phyloP scores from a whole-genome alignment of 108 stramenopile genomes.

The Cyclotella cryptica region DNA sequence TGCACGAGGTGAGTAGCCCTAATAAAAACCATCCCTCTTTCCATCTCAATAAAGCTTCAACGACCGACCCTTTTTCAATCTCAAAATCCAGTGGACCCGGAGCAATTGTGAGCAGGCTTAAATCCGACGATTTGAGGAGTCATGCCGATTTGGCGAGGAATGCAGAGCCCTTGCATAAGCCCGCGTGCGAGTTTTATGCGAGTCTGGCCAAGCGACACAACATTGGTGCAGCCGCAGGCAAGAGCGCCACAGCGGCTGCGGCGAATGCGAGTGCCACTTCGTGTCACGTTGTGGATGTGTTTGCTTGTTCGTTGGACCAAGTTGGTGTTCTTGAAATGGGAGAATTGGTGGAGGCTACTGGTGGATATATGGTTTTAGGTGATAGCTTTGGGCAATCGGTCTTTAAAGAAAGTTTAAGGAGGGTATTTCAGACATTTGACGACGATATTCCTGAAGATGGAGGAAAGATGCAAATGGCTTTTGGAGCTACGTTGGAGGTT shows the following conservation, averaged over 20 bases:
- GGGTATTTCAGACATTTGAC: slow-evolving; percentile 90
- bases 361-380: slow-evolving; percentile 96
- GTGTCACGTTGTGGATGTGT: slow-evolving; percentile 96
- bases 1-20: slow-evolving; percentile 68
- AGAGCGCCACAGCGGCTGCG: slow-evolving; percentile 51
- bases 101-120: slow-evolving; percentile 84
- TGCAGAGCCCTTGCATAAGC: slow-evolving; percentile 89
- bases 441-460: slow-evolving; percentile 89
- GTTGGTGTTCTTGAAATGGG: slow-evolving; percentile 98
- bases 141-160: slow-evolving; percentile 94
- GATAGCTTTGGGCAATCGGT: slow-evolving; percentile 98
- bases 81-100: slow-evolving; percentile 78
- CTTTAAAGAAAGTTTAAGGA: slow-evolving; percentile 97
- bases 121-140: slow-evolving; percentile 92
- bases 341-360: slow-evolving; percentile 92
- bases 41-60: too few species aligned
- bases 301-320: slow-evolving; percentile 98
- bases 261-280: slow-evolving; percentile 60
- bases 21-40: too few species aligned
- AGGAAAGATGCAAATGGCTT: slow-evolving; percentile 93
- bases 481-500: slow-evolving; percentile 93
- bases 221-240: slow-evolving; percentile 33
- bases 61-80: too few species aligned
- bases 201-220: slow-evolving; percentile 67
- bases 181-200: slow-evolving; percentile 94